These are phyloP conservation scores for Pythium rhizo-oryzae DNA, from an alignment of 352 stramenopile species.

Conservation along the genomic window DNA sequence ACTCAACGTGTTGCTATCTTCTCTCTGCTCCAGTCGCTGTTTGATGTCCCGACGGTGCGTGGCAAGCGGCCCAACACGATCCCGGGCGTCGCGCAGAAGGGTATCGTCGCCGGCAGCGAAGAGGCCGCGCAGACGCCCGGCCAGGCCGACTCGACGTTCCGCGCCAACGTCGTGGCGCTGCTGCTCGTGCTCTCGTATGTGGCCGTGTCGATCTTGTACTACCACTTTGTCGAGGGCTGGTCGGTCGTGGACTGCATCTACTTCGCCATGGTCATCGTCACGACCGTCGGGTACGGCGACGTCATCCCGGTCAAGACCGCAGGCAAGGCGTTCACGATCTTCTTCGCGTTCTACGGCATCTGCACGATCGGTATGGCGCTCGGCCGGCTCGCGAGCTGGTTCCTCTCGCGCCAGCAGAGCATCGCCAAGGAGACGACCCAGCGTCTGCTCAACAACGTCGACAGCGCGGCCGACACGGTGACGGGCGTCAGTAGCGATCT, in stretches of 20 bases:
- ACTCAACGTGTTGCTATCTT: background rate
- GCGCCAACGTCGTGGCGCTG: conserved; percentile 45
- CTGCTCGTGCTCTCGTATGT: conserved; percentile 64
- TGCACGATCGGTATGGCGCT: conserved; percentile 67
- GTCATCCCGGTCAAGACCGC: conserved; percentile 52
- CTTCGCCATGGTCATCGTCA: conserved; percentile 93
- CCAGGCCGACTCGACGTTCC: background rate
- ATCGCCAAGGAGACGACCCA: conserved; percentile 64
- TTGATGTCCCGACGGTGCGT: conserved; percentile 20
- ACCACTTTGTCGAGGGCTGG: conserved; percentile 61
- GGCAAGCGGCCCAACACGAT: conserved; percentile 10
- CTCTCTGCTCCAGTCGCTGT: conserved; percentile 6
- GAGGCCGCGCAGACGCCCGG: background rate
- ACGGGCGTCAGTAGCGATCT: background rate
- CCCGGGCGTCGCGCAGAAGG: conserved; percentile 25
- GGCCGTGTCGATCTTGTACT: conserved; percentile 54
- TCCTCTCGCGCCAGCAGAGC: conserved; percentile 52
- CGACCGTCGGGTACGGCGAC: conserved; percentile 90
- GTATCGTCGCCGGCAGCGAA: conserved; percentile 24
- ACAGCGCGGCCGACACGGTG: conserved; percentile 38
- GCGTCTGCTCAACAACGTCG: conserved; percentile 48
- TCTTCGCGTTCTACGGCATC: conserved; percentile 85
- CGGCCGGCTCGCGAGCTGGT: conserved; percentile 54
- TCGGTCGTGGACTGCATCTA: conserved; percentile 87
- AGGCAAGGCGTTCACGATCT: conserved; percentile 84